Evolutionary conservation across 2,329 filamentous ascomycete genomes (phyloP).

Genomic region (Fusarium guadeloupense): DNA sequence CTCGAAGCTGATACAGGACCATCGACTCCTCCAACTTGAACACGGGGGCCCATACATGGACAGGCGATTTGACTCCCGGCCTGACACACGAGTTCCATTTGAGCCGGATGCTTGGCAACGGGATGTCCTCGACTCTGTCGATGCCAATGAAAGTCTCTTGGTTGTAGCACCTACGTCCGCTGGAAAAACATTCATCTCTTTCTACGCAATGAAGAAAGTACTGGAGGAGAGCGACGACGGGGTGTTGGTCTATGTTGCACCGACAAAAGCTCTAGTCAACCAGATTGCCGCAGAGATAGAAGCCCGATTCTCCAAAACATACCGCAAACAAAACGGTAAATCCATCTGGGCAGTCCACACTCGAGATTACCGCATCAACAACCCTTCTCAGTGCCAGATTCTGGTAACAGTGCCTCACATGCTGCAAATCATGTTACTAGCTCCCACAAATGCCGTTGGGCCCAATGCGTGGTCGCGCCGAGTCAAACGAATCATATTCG

Average conservation of each 20-base stretch:
- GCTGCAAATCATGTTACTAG: slow-evolving; percentile 79
- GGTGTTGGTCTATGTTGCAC: slow-evolving; percentile 80
- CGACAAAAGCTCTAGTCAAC: slow-evolving; percentile 84
- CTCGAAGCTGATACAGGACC: background rate
- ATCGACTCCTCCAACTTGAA: slow-evolving; percentile 67
- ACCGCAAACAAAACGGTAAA: slow-evolving; percentile 65
- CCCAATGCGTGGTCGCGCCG: slow-evolving; percentile 67
- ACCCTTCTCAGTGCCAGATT: slow-evolving; percentile 75
- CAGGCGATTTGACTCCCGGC: slow-evolving; percentile 73
- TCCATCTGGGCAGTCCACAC: slow-evolving; percentile 85
- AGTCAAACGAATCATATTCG: slow-evolving; percentile 81
- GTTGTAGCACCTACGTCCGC: slow-evolving; percentile 82
- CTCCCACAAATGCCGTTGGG: slow-evolving; percentile 69
- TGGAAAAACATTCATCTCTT: slow-evolving; percentile 85
- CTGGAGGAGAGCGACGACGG: slow-evolving; percentile 73
- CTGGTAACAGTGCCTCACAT: slow-evolving; percentile 82
- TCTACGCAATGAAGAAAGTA: slow-evolving; percentile 84
- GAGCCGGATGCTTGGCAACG: slow-evolving; percentile 81
- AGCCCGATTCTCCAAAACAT: slow-evolving; percentile 75
- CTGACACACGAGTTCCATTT: slow-evolving; percentile 75
- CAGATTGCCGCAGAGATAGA: slow-evolving; percentile 84
- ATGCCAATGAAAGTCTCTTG: slow-evolving; percentile 74
- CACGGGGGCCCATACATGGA: slow-evolving; percentile 79
- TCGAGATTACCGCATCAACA: slow-evolving; percentile 78
- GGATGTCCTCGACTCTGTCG: slow-evolving; percentile 76